Conservation (phyloP, 2,329 filamentous ascomycete species). For the Dissoconium aciculare region DNA sequence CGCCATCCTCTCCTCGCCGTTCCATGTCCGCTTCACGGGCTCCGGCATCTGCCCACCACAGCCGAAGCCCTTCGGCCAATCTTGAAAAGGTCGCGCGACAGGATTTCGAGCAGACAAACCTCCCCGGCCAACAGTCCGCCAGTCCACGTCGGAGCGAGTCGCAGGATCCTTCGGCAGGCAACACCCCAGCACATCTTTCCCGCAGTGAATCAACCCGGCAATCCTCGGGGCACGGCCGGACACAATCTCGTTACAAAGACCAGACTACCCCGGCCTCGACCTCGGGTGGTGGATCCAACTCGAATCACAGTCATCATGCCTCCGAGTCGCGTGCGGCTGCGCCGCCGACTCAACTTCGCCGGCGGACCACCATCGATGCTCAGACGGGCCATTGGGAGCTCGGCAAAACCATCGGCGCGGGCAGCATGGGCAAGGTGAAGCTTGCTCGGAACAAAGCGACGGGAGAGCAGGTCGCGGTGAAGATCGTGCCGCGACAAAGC, state of each 20-base stretch:
- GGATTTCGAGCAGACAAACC: slow-evolving; percentile 59
- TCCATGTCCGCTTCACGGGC: slow-evolving; percentile 24
- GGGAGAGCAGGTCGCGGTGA: slow-evolving; percentile 90
- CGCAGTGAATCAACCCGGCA: slow-evolving; percentile 38
- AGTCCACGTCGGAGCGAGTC: slow-evolving; percentile 48
- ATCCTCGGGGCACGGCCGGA: slow-evolving; percentile 26
- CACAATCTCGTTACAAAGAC: slow-evolving; percentile 32
- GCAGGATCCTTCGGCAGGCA: slow-evolving; percentile 33
- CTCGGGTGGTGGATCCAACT: neutral
- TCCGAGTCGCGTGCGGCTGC: slow-evolving; percentile 2
- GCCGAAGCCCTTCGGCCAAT: slow-evolving; percentile 30
- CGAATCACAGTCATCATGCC: slow-evolving; percentile 10
- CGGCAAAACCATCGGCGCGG: slow-evolving; percentile 91
- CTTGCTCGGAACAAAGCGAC: slow-evolving; percentile 80
- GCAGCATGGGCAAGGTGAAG: slow-evolving; percentile 98
- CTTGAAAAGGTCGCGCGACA: slow-evolving; percentile 44
- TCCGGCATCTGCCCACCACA: slow-evolving; percentile 16
- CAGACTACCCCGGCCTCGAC: slow-evolving; percentile 15
- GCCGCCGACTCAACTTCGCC: slow-evolving; percentile 29
- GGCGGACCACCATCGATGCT: slow-evolving; percentile 72
- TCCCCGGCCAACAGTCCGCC: slow-evolving; percentile 37
- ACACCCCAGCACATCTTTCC: slow-evolving; percentile 25
- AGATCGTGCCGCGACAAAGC: slow-evolving; percentile 85
- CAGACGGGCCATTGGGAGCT: slow-evolving; percentile 86
- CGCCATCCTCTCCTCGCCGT: slow-evolving; percentile 21